Evolutionary conservation across 768 basidiomycete species (phyloP).

Genomic region (Leccinum subgranulosum): DNA sequence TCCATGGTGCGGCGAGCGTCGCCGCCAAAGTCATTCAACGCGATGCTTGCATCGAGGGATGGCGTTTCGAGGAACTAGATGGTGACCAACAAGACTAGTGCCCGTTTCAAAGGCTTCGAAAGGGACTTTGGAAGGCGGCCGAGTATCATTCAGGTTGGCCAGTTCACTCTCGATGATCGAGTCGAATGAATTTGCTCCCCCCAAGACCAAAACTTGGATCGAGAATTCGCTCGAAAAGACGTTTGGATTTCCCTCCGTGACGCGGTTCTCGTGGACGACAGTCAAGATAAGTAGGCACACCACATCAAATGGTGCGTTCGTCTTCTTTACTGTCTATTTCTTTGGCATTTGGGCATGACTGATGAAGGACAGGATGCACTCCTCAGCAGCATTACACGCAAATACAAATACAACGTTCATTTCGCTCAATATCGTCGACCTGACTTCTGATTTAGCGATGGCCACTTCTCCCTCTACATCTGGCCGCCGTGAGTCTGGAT

Average conservation of each 20-base stretch:
- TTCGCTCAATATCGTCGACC: not conserved
- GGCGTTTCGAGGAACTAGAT: constrained; percentile 71
- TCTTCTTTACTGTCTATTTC: not conserved
- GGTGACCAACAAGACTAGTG: constrained; percentile 9
- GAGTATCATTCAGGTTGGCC: constrained; percentile 85
- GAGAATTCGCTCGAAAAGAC: constrained; percentile 71
- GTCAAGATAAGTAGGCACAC: constrained; percentile 83
- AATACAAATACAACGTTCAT: not conserved
- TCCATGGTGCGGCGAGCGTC: constrained; percentile 86
- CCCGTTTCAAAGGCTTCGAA: constrained; percentile 28
- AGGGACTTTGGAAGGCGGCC: constrained; percentile 51
- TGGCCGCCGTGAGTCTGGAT: not conserved
- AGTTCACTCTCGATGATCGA: not conserved
- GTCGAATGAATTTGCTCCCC: constrained; percentile 29
- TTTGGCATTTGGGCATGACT: constrained; percentile 46
- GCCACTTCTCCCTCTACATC: constrained; percentile 6
- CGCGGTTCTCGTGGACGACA: constrained; percentile 94
- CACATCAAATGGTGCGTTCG: constrained; percentile 69
- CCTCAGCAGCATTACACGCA: no score
- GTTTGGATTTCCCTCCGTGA: constrained; percentile 89
- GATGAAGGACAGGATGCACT: constrained; percentile 82
- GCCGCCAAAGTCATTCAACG: constrained; percentile 97
- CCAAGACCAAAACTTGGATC: constrained; percentile 89
- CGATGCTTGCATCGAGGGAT: constrained; percentile 84
- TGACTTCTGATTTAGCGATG: constrained; percentile 9